phyloP scores from a whole-genome alignment of 768 basidiomycete species.

The Leccinum imitatum region DNA sequence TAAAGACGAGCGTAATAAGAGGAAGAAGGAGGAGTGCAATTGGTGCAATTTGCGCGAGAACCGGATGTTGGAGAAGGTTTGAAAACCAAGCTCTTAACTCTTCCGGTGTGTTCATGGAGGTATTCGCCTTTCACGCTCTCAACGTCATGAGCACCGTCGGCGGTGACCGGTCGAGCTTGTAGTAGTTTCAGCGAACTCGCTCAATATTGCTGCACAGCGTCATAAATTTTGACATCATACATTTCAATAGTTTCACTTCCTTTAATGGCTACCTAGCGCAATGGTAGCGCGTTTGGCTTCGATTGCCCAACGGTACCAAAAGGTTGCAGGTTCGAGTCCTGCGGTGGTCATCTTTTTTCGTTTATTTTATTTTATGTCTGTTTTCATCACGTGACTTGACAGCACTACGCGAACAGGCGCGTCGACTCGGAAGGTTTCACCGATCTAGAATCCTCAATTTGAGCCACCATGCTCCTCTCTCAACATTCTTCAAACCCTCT shows the following conservation, averaged over 20 bases:
- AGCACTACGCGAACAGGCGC: slow-evolving; percentile 13
- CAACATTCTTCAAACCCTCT: slow-evolving; percentile 76
- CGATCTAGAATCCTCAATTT: background rate
- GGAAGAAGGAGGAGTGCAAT: slow-evolving; percentile 49
- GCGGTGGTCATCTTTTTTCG: slow-evolving; percentile 66
- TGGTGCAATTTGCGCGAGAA: slow-evolving; percentile 55
- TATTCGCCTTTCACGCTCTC: slow-evolving; percentile 25
- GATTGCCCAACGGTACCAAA: slow-evolving; percentile 77
- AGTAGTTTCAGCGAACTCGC: slow-evolving; percentile 22
- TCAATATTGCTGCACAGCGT: slow-evolving; percentile 12
- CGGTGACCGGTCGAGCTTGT: slow-evolving; percentile 8
- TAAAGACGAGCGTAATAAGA: slow-evolving; percentile 31
- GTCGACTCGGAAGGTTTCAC: background rate
- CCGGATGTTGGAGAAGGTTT: slow-evolving; percentile 37
- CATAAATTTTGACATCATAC: background rate
- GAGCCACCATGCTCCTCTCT: slow-evolving; percentile 42
- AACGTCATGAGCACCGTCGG: slow-evolving; percentile 30
- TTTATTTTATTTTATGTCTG: background rate
- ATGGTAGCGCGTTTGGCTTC: slow-evolving; percentile 97
- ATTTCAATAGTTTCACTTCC: accelerated
- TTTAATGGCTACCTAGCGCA: slow-evolving; percentile 75
- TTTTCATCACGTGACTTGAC: slow-evolving; percentile 24
- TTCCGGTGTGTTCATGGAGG: slow-evolving; percentile 47
- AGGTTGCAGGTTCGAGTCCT: slow-evolving; percentile 98
- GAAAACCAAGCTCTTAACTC: slow-evolving; percentile 40